Base-by-base conservation (phyloP, 2,329 filamentous ascomycete genomes). In the Pseudovirgaria hyperparasitica region DNA sequence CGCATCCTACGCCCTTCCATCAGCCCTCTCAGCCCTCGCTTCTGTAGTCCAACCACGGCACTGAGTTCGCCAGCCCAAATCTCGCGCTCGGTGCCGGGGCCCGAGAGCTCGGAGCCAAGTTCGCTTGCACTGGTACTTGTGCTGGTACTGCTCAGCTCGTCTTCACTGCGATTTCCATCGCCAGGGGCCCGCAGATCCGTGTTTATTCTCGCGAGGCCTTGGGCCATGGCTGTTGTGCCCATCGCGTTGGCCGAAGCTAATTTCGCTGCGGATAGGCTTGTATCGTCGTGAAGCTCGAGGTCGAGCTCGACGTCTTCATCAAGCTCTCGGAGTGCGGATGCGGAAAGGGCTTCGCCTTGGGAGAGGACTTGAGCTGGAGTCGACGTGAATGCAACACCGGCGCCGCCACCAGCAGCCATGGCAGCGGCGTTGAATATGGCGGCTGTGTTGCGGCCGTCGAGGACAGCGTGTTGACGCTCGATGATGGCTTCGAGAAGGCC, bases 391-490 rank as follows among this genome's bases (percentile, higher is more conserved):
- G 79, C 76, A 16, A 87, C 82, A 25, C 82, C 81, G 25, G 85
- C 73, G 1, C 90, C 90, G 15, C 90, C 86, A 8, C 90, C 90
- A 2, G 90, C 90, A 1, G 86, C 90, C 90, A 96, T 96, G 28
- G 90, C 90, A 0, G 87, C 90, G 0, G 90, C 90, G 39, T 98
- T 98, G 63, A 98, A 98, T 0, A 98, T 86, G 5, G 90, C 90
- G 0, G 90, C 90, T 0, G 90, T 87, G 40, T 96, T 98, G 24
- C 87, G 72, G 25, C 82, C 90, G 50, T 98, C 90, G 4, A 98
- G 70, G 1, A 92, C 71, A 16, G 81, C 70, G 45, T 98, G 90
- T 0, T 98, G 65, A 6, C 87, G 73, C 53, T 96, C 85, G 7
- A 96, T 82, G 2, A 92, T 82, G 1, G 84, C 84, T 57, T 98